phyloP scores from a whole-genome alignment of 2,329 filamentous ascomycete genomes.

The Stemphylium vesicarium region DNA sequence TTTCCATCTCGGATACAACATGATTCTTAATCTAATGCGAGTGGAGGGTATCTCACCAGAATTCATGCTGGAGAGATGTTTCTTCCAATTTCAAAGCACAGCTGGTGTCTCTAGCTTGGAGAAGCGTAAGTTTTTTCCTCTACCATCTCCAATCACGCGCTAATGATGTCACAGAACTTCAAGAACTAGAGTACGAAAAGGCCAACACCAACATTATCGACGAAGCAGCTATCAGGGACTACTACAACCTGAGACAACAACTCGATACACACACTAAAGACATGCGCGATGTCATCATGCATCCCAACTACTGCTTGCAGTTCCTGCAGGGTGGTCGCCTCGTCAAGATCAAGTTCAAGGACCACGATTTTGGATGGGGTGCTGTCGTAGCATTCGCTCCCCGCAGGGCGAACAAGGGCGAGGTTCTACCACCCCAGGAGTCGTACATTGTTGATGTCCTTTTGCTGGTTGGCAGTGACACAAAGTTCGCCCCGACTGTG shows the following conservation, averaged over 20 bases:
- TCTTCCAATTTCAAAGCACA: conserved; percentile 97
- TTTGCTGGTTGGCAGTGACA: conserved; percentile 65
- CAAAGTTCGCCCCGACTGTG: conserved; percentile 62
- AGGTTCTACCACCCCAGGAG: conserved; percentile 74
- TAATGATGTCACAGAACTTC: conserved; percentile 65
- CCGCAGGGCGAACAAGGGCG: conserved; percentile 70
- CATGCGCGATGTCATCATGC: conserved; percentile 89
- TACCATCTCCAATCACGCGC: background rate
- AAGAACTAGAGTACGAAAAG: conserved; percentile 76
- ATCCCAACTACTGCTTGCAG: conserved; percentile 82
- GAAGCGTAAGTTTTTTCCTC: conserved; percentile 56
- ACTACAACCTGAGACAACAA: conserved; percentile 87
- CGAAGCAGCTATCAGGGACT: conserved; percentile 88
- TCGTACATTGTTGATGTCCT: conserved; percentile 84
- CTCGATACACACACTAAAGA: conserved; percentile 84
- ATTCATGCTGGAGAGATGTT: conserved; percentile 98
- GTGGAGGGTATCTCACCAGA: conserved; percentile 99
- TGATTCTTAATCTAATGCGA: conserved; percentile 94
- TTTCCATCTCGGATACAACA: conserved; percentile 98
- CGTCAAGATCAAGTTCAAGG: conserved; percentile 80
- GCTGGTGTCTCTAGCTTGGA: conserved; percentile 84
- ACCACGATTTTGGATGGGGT: conserved; percentile 92
- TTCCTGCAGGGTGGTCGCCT: conserved; percentile 89
- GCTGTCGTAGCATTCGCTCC: conserved; percentile 77
- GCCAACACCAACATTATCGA: conserved; percentile 79